Evolutionary conservation across 352 stramenopile genomes (phyloP).

Genomic region (Phytophthora megakarya): DNA sequence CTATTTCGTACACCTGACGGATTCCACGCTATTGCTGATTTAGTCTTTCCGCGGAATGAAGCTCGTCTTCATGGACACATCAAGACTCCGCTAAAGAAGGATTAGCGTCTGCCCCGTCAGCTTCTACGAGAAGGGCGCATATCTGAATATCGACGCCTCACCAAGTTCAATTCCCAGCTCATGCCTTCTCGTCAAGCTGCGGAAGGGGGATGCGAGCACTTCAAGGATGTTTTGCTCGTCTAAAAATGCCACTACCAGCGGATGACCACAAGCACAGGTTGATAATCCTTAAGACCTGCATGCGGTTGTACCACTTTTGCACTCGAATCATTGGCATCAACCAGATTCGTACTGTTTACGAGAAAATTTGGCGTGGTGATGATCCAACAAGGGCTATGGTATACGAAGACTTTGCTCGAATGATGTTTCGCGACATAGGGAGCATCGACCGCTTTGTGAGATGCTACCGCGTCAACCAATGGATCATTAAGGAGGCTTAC

Average conservation of each 20-base stretch:
- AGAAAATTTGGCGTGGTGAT: constrained; percentile 1
- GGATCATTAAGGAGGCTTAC: constrained; percentile 18
- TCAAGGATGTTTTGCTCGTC: constrained; percentile 24
- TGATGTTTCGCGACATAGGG: constrained; percentile 5
- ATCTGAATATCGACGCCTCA: background rate
- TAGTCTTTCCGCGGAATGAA: constrained; percentile 19
- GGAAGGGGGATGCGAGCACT: constrained; percentile 24
- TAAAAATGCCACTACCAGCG: constrained; percentile 26
- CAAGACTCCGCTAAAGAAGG: constrained; percentile 18
- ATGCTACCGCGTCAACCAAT: constrained; percentile 3
- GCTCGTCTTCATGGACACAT: constrained; percentile 2
- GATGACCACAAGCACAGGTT: background rate
- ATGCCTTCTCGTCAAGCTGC: constrained; percentile 25
- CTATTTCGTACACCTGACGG: constrained; percentile 5
- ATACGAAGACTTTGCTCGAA: constrained; percentile 2
- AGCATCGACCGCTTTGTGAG: background rate
- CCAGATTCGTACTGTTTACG: constrained; percentile 4
- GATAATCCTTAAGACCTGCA: background rate
- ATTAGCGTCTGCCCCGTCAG: background rate
- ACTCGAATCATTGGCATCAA: background rate
- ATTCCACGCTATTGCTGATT: constrained; percentile 26
- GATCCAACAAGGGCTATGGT: constrained; percentile 1
- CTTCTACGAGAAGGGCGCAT: constrained; percentile 8
- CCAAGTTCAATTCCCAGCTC: constrained; percentile 13
- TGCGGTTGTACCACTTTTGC: background rate